These are phyloP conservation scores for Dactylellina leptospora DNA, from an alignment of 2,329 filamentous ascomycete genomes.

Conservation along the genomic window DNA sequence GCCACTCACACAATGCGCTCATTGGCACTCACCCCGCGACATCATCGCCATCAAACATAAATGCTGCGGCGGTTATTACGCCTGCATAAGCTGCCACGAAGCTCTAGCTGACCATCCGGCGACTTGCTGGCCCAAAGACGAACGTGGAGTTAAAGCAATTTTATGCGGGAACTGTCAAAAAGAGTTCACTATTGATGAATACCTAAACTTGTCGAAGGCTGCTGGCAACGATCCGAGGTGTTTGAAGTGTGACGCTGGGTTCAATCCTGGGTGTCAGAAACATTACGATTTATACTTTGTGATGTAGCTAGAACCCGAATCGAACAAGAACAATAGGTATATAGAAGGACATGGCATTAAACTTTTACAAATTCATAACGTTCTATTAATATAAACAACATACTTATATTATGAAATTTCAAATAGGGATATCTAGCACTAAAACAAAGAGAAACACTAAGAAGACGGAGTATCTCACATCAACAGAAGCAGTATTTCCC, in stretches of 20 bases:
- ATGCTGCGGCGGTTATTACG: neutral
- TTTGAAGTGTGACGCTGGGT: neutral
- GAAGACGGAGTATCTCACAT: neutral
- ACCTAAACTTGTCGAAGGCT: too few species aligned
- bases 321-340: neutral
- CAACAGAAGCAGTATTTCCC: neutral
- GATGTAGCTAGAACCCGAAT: neutral
- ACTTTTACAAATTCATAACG: too few species aligned
- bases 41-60: constrained; percentile 1
- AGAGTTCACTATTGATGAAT: neutral
- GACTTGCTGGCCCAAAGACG: neutral
- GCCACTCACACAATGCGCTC: neutral
- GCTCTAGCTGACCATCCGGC: neutral
- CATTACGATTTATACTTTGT: neutral
- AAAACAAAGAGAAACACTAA: too few species aligned
- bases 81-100: neutral
- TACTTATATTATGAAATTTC: too few species aligned
- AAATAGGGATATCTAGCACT: too few species aligned
- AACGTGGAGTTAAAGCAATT: neutral
- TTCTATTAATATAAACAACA: too few species aligned
- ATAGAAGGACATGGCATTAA: neutral
- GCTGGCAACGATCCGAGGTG: neutral
- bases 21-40: neutral
- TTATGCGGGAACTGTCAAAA: neutral
- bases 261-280: neutral